These are phyloP conservation scores for Nitzschia sp. DNA, from an alignment of 108 stramenopile species.

Conservation along the genomic window DNA sequence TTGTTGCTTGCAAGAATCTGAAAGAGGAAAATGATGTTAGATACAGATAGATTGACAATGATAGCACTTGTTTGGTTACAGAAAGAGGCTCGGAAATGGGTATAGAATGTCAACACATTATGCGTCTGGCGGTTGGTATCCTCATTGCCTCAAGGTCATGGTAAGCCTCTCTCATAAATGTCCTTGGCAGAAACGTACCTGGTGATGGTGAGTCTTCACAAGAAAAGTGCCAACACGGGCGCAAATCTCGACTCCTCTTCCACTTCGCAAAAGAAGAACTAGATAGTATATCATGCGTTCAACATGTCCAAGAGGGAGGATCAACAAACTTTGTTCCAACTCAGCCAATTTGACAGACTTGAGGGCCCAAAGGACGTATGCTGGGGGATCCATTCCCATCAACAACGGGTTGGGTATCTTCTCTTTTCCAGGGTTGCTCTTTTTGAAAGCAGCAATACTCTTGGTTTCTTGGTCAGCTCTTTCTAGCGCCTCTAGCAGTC, in stretches of 20 bases:
- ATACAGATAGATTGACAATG: too few species aligned
- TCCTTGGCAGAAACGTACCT: constrained; percentile 37
- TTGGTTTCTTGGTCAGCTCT: constrained; percentile 84
- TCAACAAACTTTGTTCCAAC: constrained; percentile 88
- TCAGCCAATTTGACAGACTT: constrained; percentile 84
- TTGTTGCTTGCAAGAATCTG: constrained; percentile 54
- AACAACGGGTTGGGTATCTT: constrained; percentile 72
- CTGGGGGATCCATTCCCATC: constrained; percentile 79
- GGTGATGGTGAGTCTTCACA: constrained; percentile 73
- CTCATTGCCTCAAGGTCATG: too few species aligned
- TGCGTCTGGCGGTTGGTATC: neutral
- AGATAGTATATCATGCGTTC: constrained; percentile 76
- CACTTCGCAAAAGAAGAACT: constrained; percentile 55
- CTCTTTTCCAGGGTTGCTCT: constrained; percentile 32
- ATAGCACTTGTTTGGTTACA: neutral
- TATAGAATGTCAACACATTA: neutral
- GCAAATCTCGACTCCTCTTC: constrained; percentile 81
- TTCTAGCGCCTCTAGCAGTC: constrained; percentile 93
- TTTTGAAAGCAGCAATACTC: constrained; percentile 53
- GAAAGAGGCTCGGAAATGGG: neutral
- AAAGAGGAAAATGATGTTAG: neutral
- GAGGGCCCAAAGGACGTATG: constrained; percentile 85
- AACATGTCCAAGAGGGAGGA: constrained; percentile 82
- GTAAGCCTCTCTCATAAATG: too few species aligned
- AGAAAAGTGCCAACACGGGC: constrained; percentile 67